Evolutionary conservation across 2,329 filamentous ascomycete species (phyloP).

Genomic region (Graphilbum ipis-grandicollis): DNA sequence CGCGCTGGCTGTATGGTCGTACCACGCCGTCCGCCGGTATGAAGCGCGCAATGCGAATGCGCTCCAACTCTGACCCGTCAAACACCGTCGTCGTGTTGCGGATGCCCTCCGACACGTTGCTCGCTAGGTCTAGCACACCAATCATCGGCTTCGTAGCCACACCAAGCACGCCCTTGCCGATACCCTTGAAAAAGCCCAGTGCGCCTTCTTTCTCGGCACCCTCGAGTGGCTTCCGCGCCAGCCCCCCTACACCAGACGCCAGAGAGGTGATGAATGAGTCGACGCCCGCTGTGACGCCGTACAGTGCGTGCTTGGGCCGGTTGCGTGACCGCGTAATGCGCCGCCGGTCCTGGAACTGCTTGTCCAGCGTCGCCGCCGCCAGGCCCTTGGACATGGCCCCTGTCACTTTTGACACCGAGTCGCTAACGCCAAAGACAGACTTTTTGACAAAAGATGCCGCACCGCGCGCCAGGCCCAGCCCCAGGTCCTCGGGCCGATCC

Average conservation of each 20-base stretch:
- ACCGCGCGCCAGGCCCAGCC: conserved; percentile 87
- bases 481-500: conserved; percentile 86
- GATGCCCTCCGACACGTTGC: conserved; percentile 91
- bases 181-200: conserved; percentile 89
- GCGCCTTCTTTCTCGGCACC: conserved; percentile 92
- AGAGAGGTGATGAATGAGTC: conserved; percentile 89
- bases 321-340: conserved; percentile 89
- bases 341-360: conserved; percentile 93
- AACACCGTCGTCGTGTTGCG: conserved; percentile 98
- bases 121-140: conserved; percentile 89
- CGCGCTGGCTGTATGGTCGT: conserved; percentile 81
- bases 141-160: conserved; percentile 96
- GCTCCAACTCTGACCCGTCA: conserved; percentile 83
- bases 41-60: conserved; percentile 83
- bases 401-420: conserved; percentile 95
- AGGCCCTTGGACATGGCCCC: conserved; percentile 94
- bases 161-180: conserved; percentile 86
- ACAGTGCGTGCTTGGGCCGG: conserved; percentile 89
- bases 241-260: conserved; percentile 81
- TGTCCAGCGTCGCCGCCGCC: conserved; percentile 87
- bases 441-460: conserved; percentile 97
- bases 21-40: conserved; percentile 87
- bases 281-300: conserved; percentile 86
- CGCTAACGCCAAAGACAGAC: conserved; percentile 90
- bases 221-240: conserved; percentile 85